Conservation (phyloP, 371 early-diverging fungal genomes). For the Gilbertella persicaria region DNA sequence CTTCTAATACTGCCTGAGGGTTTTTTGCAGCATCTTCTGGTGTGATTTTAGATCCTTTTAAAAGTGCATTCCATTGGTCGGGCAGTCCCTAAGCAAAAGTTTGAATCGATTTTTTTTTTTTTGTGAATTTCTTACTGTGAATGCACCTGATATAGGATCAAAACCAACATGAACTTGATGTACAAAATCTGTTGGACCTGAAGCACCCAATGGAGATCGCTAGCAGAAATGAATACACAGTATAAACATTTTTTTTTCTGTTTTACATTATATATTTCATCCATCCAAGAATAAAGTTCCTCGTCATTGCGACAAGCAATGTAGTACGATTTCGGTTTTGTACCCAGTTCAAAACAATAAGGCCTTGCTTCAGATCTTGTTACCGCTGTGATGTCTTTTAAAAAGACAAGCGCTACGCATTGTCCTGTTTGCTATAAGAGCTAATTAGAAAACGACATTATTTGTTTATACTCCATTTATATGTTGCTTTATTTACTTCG, state of each 20-base stretch:
- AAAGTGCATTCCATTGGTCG: slow-evolving; percentile 88
- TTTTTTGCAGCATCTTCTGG: slow-evolving; percentile 95
- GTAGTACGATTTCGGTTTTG: slow-evolving; percentile 73
- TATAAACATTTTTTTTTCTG: too few species aligned
- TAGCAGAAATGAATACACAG: too few species aligned
- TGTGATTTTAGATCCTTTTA: slow-evolving; percentile 91
- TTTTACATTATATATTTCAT: slow-evolving; percentile 74
- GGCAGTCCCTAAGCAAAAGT: slow-evolving; percentile 76
- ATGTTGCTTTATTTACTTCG: slow-evolving; percentile 67
- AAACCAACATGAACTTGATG: slow-evolving; percentile 90
- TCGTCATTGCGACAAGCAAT: slow-evolving; percentile 78
- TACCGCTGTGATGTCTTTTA: slow-evolving; percentile 74
- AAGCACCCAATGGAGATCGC: slow-evolving; percentile 53
- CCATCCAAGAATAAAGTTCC: slow-evolving; percentile 88
- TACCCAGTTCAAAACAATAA: slow-evolving; percentile 78
- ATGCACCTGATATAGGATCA: slow-evolving; percentile 78
- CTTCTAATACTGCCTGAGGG: slow-evolving; percentile 97
- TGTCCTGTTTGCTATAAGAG: slow-evolving; percentile 35
- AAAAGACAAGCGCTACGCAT: slow-evolving; percentile 65
- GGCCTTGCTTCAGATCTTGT: slow-evolving; percentile 70
- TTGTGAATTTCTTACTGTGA: slow-evolving; percentile 58
- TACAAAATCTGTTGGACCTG: slow-evolving; percentile 82
- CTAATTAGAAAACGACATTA: slow-evolving; percentile 46
- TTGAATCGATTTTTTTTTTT: neutral
- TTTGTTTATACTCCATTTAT: neutral